phyloP scores from a whole-genome alignment of 345 rosid species.

The Linum trigynum region DNA sequence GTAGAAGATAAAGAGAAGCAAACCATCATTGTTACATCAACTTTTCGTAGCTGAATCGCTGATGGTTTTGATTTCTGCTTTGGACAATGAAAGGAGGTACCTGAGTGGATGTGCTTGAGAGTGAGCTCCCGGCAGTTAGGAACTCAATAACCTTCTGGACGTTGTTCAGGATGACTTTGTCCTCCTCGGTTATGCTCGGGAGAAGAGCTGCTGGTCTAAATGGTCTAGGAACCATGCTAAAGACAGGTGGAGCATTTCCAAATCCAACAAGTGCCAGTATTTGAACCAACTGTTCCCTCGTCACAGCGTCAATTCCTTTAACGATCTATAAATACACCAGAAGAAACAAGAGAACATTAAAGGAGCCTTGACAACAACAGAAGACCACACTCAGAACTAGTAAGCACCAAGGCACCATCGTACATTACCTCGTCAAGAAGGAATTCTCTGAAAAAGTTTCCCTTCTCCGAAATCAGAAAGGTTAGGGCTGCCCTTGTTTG shows the following conservation, averaged over 20 bases:
- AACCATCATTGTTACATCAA: neutral
- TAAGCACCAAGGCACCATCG: neutral
- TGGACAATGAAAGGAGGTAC: constrained; percentile 18
- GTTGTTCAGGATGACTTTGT: constrained; percentile 56
- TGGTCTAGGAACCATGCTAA: constrained; percentile 79
- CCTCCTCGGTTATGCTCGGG: constrained; percentile 80
- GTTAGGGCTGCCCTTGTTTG: constrained; percentile 86
- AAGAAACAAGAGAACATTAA: neutral
- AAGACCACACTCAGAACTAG: neutral
- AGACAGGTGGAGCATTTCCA: constrained; percentile 52
- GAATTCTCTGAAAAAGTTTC: constrained; percentile 87
- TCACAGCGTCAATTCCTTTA: constrained; percentile 86
- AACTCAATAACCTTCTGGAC: constrained; percentile 69
- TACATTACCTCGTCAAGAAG: constrained; percentile 84
- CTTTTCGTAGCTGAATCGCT: neutral
- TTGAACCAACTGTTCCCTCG: constrained; percentile 83
- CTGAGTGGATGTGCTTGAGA: constrained; percentile 50
- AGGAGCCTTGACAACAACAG: neutral
- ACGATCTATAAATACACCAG: constrained; percentile 50
- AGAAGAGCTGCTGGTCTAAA: constrained; percentile 65
- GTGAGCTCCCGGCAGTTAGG: constrained; percentile 63
- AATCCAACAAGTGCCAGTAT: constrained; percentile 57
- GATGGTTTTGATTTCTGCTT: too few species aligned
- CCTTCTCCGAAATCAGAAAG: constrained; percentile 78
- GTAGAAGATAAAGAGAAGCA: neutral